Conservation (phyloP, 352 stramenopile genomes). For the Globisporangium echinulatum region DNA sequence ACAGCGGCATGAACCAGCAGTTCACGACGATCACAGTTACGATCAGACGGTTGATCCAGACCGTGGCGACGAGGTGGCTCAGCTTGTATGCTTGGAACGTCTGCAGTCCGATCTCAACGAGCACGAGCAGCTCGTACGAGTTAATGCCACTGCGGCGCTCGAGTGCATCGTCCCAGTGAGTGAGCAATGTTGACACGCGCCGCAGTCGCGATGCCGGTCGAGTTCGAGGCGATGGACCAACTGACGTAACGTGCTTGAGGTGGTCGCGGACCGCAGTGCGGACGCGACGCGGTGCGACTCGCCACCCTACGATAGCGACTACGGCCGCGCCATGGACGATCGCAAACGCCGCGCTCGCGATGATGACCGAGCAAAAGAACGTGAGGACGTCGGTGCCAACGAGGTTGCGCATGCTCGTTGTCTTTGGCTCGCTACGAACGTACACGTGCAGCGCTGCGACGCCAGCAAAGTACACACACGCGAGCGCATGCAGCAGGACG, state of each 20-base stretch:
- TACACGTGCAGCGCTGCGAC: conserved; percentile 1
- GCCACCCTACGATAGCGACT: not conserved
- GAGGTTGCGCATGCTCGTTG: not conserved
- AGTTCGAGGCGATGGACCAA: too few relatives aligned
- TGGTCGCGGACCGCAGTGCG: not conserved
- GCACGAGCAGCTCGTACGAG: conserved; percentile 4
- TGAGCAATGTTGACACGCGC: not conserved
- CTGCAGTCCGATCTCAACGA: conserved; percentile 11
- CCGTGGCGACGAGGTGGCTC: conserved; percentile 7
- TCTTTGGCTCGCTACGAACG: not conserved
- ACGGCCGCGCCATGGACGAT: not conserved
- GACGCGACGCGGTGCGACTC: not conserved
- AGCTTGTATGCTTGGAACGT: conserved; percentile 8
- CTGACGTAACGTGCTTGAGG: too few relatives aligned
- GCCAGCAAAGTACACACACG: not conserved
- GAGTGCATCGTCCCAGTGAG: not conserved
- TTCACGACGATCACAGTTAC: conserved; percentile 16
- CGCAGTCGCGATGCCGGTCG: too few relatives aligned
- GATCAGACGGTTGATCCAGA: conserved; percentile 16
- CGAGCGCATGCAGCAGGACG: conserved; percentile 3
- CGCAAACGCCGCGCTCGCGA: not conserved
- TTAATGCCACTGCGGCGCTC: not conserved
- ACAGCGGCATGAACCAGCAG: conserved; percentile 22
- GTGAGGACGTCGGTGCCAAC: not conserved
- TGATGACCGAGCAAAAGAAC: conserved; percentile 2